phyloP scores from a whole-genome alignment of 2,329 filamentous ascomycete species.

The Biscogniauxia sp. region DNA sequence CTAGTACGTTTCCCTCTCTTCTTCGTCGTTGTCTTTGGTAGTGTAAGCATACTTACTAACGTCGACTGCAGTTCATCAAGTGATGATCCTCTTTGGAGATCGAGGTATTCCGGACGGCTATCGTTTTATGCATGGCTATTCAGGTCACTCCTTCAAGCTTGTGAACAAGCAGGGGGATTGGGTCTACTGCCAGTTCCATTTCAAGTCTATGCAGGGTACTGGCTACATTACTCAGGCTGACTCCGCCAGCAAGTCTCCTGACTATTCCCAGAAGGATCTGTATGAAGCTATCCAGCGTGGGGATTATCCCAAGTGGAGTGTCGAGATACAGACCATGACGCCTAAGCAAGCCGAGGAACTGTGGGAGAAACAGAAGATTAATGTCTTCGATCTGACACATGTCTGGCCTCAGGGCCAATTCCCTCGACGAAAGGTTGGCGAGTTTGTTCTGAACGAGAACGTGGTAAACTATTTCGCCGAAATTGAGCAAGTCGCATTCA shows the following conservation, averaged over 20 bases:
- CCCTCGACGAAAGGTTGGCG: conserved; percentile 59
- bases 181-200: conserved; percentile 64
- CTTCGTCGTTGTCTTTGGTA: not conserved
- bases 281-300: conserved; percentile 61
- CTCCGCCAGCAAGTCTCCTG: conserved; percentile 58
- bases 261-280: conserved; percentile 62
- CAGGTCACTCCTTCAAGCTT: conserved; percentile 66
- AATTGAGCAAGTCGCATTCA: conserved; percentile 69
- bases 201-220: conserved; percentile 61
- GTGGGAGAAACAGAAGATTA: conserved; percentile 59
- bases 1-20: conserved; percentile 22
- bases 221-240: conserved; percentile 59
- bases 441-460: conserved; percentile 64
- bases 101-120: conserved; percentile 64
- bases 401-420: conserved; percentile 65
- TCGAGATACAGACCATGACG: conserved; percentile 61
- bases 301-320: conserved; percentile 61
- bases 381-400: conserved; percentile 69
- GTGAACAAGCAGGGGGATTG: conserved; percentile 64
- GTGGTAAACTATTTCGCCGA: conserved; percentile 67
- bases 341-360: conserved; percentile 46
- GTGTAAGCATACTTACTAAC: not conserved
- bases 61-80: conserved; percentile 46
- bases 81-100: conserved; percentile 66
- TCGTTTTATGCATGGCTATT: conserved; percentile 67